These are phyloP conservation scores for Amanita rimosa DNA, from an alignment of 768 basidiomycete species.

Conservation along the genomic window DNA sequence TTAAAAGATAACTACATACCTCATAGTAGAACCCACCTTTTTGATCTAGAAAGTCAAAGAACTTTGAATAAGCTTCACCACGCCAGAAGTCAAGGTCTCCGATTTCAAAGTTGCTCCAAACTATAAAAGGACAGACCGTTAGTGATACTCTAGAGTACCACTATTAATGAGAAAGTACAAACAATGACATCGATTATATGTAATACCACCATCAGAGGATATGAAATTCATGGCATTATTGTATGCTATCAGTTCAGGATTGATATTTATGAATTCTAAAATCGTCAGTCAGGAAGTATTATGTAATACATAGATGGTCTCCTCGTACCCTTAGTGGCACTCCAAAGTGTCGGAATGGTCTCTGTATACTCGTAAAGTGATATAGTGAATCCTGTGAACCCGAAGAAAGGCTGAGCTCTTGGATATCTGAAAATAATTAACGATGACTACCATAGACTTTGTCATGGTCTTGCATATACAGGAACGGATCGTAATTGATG, in stretches of 20 bases:
- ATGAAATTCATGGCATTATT: slow-evolving; percentile 78
- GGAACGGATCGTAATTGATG: slow-evolving; percentile 78
- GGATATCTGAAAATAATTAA: neutral
- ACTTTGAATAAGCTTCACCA: slow-evolving; percentile 68
- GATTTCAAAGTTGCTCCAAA: slow-evolving; percentile 95
- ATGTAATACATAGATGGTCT: neutral
- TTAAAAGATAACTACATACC: slow-evolving; percentile 17
- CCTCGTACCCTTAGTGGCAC: slow-evolving; percentile 49
- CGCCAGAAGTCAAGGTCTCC: slow-evolving; percentile 79
- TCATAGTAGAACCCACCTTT: slow-evolving; percentile 88
- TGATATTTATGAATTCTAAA: slow-evolving; percentile 58
- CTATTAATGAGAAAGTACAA: slow-evolving; percentile 13
- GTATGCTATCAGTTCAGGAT: slow-evolving; percentile 48
- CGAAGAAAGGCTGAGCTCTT: neutral
- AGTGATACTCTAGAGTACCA: too few species aligned
- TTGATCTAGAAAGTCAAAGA: slow-evolving; percentile 72
- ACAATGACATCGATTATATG: slow-evolving; percentile 75
- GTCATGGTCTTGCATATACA: slow-evolving; percentile 74
- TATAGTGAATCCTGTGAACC: slow-evolving; percentile 63
- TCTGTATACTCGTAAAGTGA: slow-evolving; percentile 73
- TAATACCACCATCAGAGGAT: slow-evolving; percentile 62
- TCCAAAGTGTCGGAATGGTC: slow-evolving; percentile 85
- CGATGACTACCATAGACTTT: slow-evolving; percentile 64
- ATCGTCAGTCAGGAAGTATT: neutral
- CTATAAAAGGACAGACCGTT: slow-evolving; percentile 21